Evolutionary conservation across 371 early-diverging fungal genomes (phyloP).

Genomic region (Mortierella sp.): DNA sequence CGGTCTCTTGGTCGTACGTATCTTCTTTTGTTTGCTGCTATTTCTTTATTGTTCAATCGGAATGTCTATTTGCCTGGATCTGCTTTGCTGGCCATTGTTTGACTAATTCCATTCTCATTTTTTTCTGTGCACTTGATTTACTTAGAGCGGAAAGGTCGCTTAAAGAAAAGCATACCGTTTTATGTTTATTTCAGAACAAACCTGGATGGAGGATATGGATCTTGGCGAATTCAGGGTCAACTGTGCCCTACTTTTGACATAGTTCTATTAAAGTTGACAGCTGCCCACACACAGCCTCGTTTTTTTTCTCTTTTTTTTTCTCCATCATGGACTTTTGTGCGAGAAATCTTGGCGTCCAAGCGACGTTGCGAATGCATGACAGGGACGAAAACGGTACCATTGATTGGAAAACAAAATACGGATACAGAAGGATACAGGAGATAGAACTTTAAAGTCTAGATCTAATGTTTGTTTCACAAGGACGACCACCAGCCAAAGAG

Average conservation of each 20-base stretch:
- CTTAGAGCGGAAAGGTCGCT: conserved; percentile 54
- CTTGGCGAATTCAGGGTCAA: neutral
- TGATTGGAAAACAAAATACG: neutral
- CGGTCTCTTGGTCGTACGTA: conserved; percentile 77
- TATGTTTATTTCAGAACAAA: neutral
- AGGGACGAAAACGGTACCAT: no score
- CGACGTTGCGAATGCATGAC: no score
- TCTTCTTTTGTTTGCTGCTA: neutral
- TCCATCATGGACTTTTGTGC: no score
- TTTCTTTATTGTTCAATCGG: neutral
- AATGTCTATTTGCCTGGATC: neutral
- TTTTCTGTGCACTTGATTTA: neutral
- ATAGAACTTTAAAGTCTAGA: neutral
- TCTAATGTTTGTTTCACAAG: neutral
- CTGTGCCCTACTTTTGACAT: neutral
- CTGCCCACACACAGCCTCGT: neutral
- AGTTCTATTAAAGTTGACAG: neutral
- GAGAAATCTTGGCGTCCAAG: no score
- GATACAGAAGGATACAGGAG: neutral
- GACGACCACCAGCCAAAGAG: conserved; percentile 55
- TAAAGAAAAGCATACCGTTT: neutral
- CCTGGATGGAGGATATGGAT: neutral
- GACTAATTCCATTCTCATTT: neutral
- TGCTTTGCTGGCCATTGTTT: neutral
- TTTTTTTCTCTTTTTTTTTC: neutral